Evolutionary conservation across 108 stramenopile genomes (phyloP).

Genomic region (Pseudonitzschia multistriata): DNA sequence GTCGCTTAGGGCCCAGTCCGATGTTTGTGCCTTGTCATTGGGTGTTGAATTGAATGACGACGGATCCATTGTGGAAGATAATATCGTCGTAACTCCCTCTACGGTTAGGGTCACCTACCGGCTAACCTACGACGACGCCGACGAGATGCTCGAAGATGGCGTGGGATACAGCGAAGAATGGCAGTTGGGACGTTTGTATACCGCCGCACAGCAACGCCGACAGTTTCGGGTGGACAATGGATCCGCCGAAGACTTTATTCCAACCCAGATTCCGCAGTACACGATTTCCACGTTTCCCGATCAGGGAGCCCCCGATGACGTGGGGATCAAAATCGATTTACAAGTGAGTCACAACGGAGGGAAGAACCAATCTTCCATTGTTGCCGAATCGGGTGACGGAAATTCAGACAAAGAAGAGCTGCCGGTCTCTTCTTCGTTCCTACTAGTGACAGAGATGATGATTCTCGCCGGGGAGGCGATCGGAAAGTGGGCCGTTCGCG

Average conservation of each 20-base stretch:
- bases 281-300: conserved; percentile 38
- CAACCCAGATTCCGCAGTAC: conserved; percentile 61
- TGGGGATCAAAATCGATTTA: conserved; percentile 52
- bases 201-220: conserved; percentile 54
- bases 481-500: conserved; percentile 57
- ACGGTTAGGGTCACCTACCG: conserved; percentile 63
- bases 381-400: conserved; percentile 12
- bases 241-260: conserved; percentile 62
- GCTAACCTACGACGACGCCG: conserved; percentile 79
- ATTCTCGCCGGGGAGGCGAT: conserved; percentile 84
- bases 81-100: conserved; percentile 60
- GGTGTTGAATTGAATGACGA: conserved; percentile 66
- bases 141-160: conserved; percentile 82
- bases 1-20: conserved; percentile 53
- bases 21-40: conserved; percentile 57
- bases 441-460: conserved; percentile 73
- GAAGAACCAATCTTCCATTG: conserved; percentile 40
- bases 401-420: conserved; percentile 1
- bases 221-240: conserved; percentile 54
- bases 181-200: conserved; percentile 75
- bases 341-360: conserved; percentile 72
- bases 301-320: conserved; percentile 28
- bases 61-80: conserved; percentile 59
- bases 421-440: conserved; percentile 56
- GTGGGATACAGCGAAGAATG: conserved; percentile 78